phyloP scores from a whole-genome alignment of 1,139 yeast species.

The Protomyces gravidus region DNA sequence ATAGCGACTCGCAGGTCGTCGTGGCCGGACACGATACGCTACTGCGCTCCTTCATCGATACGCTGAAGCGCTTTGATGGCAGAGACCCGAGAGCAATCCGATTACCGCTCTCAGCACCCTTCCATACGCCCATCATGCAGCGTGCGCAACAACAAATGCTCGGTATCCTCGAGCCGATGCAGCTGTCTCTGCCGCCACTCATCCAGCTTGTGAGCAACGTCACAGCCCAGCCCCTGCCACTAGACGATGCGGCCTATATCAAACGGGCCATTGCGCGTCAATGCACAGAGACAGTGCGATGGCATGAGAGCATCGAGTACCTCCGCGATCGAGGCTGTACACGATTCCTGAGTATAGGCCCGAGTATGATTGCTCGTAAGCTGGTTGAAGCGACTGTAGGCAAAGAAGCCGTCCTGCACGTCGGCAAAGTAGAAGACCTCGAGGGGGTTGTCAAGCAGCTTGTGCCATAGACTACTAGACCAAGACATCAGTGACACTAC shows the following conservation, averaged over 20 bases:
- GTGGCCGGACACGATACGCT: constrained; percentile 24
- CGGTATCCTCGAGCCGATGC: constrained; percentile 2
- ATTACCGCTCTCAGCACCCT: constrained; percentile 28
- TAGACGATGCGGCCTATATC: constrained; percentile 10
- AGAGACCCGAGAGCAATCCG: constrained; percentile 27
- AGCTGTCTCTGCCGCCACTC: constrained; percentile 16
- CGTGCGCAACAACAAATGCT: constrained; percentile 13
- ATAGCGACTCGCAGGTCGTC: constrained; percentile 28
- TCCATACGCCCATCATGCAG: constrained; percentile 29
- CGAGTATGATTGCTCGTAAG: constrained; percentile 24
- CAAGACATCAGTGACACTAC: too few species aligned
- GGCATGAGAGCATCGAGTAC: constrained; percentile 22
- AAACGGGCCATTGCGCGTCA: constrained; percentile 25
- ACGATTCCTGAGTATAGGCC: constrained; percentile 19
- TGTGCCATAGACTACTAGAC: constrained; percentile 2
- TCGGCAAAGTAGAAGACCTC: constrained; percentile 23
- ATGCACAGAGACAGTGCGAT: constrained; percentile 23
- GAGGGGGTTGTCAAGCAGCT: constrained; percentile 24
- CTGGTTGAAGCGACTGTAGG: constrained; percentile 24
- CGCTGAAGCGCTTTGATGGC: constrained; percentile 18
- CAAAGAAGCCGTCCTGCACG: constrained; percentile 15
- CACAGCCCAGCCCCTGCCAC: constrained; percentile 28
- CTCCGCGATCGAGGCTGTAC: constrained; percentile 9
- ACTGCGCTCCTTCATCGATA: constrained; percentile 12
- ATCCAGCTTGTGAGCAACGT: constrained; percentile 24